Evolutionary conservation across 2,329 filamentous ascomycete genomes (phyloP).

Genomic region (Cladosporium sp.): DNA sequence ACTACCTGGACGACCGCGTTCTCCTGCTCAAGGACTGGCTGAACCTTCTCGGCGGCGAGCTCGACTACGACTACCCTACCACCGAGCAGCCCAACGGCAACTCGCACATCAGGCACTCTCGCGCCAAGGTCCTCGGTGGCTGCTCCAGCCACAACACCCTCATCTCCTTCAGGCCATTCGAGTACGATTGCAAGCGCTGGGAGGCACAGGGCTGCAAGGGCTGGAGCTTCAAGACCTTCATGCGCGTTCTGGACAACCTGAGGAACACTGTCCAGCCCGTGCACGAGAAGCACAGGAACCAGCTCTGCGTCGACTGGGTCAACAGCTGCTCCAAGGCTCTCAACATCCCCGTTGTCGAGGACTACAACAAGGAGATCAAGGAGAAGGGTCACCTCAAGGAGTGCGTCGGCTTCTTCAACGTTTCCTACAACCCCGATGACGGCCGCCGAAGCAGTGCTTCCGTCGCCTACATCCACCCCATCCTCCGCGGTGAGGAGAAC

Average conservation of each 20-base stretch:
- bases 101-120: constrained; percentile 85
- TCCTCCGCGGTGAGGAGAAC: constrained; percentile 76
- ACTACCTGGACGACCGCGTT: constrained; percentile 83
- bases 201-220: constrained; percentile 74
- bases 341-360: constrained; percentile 72
- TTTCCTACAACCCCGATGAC: constrained; percentile 87
- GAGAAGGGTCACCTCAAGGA: constrained; percentile 67
- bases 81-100: constrained; percentile 89
- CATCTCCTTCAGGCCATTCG: constrained; percentile 87
- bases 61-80: constrained; percentile 88
- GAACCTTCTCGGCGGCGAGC: constrained; percentile 74
- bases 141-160: constrained; percentile 93
- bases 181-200: constrained; percentile 84
- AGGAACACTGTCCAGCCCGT: constrained; percentile 89
- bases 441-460: constrained; percentile 79
- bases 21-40: constrained; percentile 86
- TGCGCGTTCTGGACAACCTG: constrained; percentile 73
- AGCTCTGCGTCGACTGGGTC: constrained; percentile 89
- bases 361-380: constrained; percentile 84
- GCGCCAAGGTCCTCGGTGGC: constrained; percentile 86
- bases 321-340: constrained; percentile 73
- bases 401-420: constrained; percentile 84
- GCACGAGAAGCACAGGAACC: constrained; percentile 78
- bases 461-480: constrained; percentile 89
- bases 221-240: constrained; percentile 84